These are phyloP conservation scores for Coelastrella sp. DNA, from an alignment of 139 green algal species.

Conservation along the genomic window DNA sequence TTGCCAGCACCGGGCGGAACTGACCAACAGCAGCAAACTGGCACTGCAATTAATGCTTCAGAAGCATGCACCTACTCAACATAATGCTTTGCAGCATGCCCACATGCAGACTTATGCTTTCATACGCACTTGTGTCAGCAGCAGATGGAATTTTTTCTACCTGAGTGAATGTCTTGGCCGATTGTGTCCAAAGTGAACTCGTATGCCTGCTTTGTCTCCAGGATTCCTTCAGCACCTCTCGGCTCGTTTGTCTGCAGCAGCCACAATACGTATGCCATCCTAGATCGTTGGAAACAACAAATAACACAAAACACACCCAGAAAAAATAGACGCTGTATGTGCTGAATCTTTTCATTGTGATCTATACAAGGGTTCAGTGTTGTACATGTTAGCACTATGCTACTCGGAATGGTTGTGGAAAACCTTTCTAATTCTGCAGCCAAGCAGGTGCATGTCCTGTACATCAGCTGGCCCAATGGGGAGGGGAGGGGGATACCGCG, in stretches of 20 bases:
- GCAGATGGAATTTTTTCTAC: not conserved
- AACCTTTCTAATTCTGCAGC: too few species aligned
- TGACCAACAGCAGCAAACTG: too few species aligned
- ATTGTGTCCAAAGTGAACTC: conserved; percentile 91
- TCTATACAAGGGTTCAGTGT: too few species aligned
- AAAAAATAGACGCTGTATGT: not conserved
- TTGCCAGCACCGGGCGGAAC: too few species aligned
- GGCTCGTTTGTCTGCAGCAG: conserved; percentile 32
- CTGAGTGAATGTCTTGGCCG: conserved; percentile 74
- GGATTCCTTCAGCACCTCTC: conserved; percentile 56
- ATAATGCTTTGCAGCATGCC: not conserved
- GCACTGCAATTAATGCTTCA: too few species aligned
- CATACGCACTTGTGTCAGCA: not conserved
- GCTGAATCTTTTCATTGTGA: too few species aligned
- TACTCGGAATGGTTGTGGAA: too few species aligned
- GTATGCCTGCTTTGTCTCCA: conserved; percentile 80
- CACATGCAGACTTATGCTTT: not conserved
- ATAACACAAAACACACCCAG: not conserved
- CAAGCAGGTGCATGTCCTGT: not conserved
- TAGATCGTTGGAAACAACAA: not conserved
- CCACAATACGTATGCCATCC: not conserved
- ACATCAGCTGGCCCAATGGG: too few species aligned
- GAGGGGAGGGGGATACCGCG: too few species aligned
- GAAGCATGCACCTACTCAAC: not conserved
- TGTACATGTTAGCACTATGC: too few species aligned